Conservation (phyloP, 192 early-diverging fungal species). For the Umbelopsis isabellina region DNA sequence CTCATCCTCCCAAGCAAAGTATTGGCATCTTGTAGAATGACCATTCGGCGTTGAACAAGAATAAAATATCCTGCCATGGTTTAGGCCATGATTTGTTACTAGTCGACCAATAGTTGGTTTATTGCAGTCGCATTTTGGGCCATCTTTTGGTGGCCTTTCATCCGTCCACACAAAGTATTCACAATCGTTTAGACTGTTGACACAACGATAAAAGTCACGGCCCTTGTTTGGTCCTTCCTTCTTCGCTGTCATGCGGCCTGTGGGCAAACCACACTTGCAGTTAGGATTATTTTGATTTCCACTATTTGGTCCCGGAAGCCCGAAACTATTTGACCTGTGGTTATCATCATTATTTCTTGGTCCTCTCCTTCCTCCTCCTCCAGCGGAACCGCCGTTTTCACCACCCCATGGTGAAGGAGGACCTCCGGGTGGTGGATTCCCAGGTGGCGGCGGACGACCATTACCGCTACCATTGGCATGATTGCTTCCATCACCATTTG, state of each 20-base stretch:
- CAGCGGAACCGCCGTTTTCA: constrained; percentile 15
- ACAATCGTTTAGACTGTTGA: constrained; percentile 18
- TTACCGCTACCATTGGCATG: neutral
- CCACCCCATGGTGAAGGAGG: constrained; percentile 5
- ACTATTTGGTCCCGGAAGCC: constrained; percentile 6
- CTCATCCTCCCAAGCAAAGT: constrained; percentile 65
- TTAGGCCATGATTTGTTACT: constrained; percentile 51
- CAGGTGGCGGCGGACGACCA: no score
- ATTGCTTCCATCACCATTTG: neutral
- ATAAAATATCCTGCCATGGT: constrained; percentile 57
- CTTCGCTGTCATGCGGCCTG: constrained; percentile 6
- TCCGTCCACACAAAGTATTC: constrained; percentile 30
- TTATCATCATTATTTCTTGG: constrained; percentile 9
- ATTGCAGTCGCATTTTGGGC: constrained; percentile 47
- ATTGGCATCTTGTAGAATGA: constrained; percentile 45
- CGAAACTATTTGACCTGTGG: neutral
- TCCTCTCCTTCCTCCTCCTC: constrained; percentile 14
- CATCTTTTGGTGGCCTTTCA: neutral
- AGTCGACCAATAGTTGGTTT: constrained; percentile 39
- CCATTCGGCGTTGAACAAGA: constrained; percentile 45
- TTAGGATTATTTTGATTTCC: constrained; percentile 1
- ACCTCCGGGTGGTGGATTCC: neutral
- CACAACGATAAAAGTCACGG: constrained; percentile 35
- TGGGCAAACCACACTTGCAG: neutral
- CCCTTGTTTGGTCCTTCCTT: constrained; percentile 33